Percentiles rank a stretch among this genome's conserved stretches.
phyloP scores from a whole-genome alignment of 306 rosid genomes.

The Prosopis cineraria region DNA sequence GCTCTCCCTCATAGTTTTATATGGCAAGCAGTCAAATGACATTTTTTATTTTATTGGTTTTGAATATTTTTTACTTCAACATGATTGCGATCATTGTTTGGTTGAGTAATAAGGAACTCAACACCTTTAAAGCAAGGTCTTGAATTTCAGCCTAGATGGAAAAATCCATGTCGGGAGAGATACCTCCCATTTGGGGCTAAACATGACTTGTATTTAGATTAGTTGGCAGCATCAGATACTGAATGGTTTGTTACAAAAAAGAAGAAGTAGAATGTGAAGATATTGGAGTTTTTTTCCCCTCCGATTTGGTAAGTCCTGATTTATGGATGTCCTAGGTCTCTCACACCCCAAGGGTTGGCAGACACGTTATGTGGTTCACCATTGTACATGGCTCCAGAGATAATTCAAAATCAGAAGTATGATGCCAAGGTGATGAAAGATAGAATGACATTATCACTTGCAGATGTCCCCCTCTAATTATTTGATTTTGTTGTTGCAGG shows the following conservation, averaged over 20 bases:
- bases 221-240: neutral
- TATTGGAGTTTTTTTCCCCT: neutral
- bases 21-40: conserved; percentile 25
- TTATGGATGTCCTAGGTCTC: conserved; percentile 63
- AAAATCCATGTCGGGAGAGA: neutral
- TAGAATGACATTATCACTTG: conserved; percentile 28
- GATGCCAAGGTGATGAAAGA: conserved; percentile 78
- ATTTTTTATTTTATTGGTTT: conserved; percentile 4
- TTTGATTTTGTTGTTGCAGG: conserved; percentile 56
- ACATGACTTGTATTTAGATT: neutral
- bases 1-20: neutral
- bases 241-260: neutral
- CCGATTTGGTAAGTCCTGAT: conserved; percentile 33
- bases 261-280: neutral
- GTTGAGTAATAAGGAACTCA: neutral
- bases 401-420: conserved; percentile 67
- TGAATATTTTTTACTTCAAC: conserved; percentile 20
- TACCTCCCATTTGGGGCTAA: neutral
- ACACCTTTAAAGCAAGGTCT: neutral
- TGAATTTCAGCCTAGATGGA: neutral
- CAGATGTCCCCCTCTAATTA: neutral
- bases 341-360: conserved; percentile 69
- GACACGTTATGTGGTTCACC: conserved; percentile 97
- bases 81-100: neutral
- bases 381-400: conserved; percentile 98